These are phyloP conservation scores for Xylaria hypoxylon DNA, from an alignment of 2,329 filamentous ascomycete genomes.

Conservation along the genomic window DNA sequence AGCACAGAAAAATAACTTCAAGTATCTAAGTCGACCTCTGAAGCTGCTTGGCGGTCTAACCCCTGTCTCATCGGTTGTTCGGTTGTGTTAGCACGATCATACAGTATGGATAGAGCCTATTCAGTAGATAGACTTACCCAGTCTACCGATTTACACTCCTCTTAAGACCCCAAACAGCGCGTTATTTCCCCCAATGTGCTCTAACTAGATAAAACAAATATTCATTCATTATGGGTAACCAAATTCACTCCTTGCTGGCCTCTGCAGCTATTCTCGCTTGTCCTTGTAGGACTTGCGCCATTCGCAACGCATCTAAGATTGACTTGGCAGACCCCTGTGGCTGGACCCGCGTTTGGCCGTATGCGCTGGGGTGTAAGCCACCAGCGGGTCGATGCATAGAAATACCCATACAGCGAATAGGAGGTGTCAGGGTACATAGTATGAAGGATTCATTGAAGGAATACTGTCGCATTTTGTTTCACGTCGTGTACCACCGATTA, in stretches of 20 bases:
- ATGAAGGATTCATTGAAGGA: slow-evolving; percentile 8
- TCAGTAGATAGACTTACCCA: too few relatives aligned
- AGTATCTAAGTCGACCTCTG: neutral
- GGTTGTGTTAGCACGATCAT: too few relatives aligned
- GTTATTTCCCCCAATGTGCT: too few relatives aligned
- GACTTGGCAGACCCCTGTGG: neutral
- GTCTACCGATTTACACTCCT: too few relatives aligned
- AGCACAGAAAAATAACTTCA: too few relatives aligned
- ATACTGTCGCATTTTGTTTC: slow-evolving; percentile 3
- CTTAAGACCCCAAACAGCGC: too few relatives aligned
- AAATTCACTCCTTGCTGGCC: too few relatives aligned
- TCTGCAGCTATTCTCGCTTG: too few relatives aligned
- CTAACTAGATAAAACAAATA: too few relatives aligned
- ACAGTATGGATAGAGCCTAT: too few relatives aligned
- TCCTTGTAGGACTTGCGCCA: too few relatives aligned
- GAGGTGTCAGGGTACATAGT: neutral
- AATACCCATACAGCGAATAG: neutral
- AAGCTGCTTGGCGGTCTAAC: neutral
- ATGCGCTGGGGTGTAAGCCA: neutral
- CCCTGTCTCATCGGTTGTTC: neutral
- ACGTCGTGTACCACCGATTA: neutral
- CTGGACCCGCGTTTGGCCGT: neutral
- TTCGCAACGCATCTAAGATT: neutral
- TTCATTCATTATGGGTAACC: too few relatives aligned
- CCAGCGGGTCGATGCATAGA: neutral